phyloP scores from a whole-genome alignment of 2,329 filamentous ascomycete genomes.

The Hypoxylon sp. region DNA sequence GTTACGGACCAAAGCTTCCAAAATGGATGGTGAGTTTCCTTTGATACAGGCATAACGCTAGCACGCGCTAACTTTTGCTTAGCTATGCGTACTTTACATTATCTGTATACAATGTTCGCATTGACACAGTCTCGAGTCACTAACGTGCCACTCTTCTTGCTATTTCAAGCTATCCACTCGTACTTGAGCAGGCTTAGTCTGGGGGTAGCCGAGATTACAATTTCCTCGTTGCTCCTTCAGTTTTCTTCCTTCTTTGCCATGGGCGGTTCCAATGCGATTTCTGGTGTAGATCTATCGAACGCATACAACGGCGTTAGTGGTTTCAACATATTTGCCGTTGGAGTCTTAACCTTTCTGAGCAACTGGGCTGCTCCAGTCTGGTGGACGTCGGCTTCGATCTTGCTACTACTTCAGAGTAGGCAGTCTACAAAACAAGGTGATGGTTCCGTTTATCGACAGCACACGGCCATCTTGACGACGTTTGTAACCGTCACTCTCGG shows the following conservation, averaged over 20 bases:
- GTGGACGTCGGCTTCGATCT: constrained; percentile 79
- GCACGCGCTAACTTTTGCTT: constrained; percentile 41
- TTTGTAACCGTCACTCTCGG: constrained; percentile 75
- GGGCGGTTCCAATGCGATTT: constrained; percentile 94
- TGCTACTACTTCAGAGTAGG: constrained; percentile 65
- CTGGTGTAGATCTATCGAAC: constrained; percentile 92
- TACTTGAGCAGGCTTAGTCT: constrained; percentile 64
- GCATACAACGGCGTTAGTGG: constrained; percentile 91
- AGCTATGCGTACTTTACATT: constrained; percentile 68
- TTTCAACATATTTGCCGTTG: constrained; percentile 86
- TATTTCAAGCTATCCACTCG: constrained; percentile 74
- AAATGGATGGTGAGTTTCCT: constrained; percentile 46
- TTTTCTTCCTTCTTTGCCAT: constrained; percentile 89
- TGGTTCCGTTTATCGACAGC: constrained; percentile 57
- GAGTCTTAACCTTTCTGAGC: constrained; percentile 83
- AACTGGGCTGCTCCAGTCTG: constrained; percentile 95
- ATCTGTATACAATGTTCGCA: constrained; percentile 81
- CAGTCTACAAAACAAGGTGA: constrained; percentile 36
- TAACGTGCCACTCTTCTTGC: constrained; percentile 86
- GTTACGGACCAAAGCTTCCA: constrained; percentile 45
- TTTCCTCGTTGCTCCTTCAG: constrained; percentile 81
- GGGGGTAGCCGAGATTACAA: constrained; percentile 70
- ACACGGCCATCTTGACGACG: constrained; percentile 75
- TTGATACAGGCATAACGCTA: neutral
- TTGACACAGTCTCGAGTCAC: constrained; percentile 88